Evolutionary conservation across 495 filamentous ascomycete species (phyloP).

Genomic region (Neurospora sp.): DNA sequence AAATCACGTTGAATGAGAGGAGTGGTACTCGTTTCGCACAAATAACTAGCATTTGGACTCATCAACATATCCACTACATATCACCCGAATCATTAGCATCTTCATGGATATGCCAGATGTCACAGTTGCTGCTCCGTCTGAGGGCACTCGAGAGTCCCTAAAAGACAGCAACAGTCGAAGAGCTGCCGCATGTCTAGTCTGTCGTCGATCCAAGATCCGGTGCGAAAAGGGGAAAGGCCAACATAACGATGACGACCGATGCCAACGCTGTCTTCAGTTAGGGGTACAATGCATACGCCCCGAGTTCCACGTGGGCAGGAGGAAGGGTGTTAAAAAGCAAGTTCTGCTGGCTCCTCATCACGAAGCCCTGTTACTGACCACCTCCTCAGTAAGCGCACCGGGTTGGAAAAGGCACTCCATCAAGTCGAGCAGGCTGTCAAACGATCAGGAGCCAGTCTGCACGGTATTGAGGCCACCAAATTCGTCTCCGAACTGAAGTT

Average conservation of each 20-base stretch:
- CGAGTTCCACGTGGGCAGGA: slow-evolving; percentile 57
- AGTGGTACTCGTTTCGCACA: slow-evolving; percentile 3
- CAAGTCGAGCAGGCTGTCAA: slow-evolving; percentile 65
- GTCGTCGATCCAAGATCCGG: slow-evolving; percentile 58
- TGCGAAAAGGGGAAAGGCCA: slow-evolving; percentile 43
- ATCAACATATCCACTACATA: neutral
- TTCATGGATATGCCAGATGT: slow-evolving; percentile 8
- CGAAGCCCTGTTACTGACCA: neutral
- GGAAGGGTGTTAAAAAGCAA: slow-evolving; percentile 69
- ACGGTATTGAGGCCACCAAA: slow-evolving; percentile 42
- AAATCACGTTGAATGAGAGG: neutral
- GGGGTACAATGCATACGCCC: slow-evolving; percentile 53
- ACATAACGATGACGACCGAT: slow-evolving; percentile 31
- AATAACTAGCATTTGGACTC: neutral
- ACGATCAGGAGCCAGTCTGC: slow-evolving; percentile 41
- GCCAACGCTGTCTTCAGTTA: slow-evolving; percentile 52
- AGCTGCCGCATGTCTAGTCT: slow-evolving; percentile 55
- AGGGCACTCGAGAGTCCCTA: slow-evolving; percentile 10
- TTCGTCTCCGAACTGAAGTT: slow-evolving; percentile 46
- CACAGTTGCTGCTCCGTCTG: slow-evolving; percentile 2
- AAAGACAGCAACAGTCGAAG: slow-evolving; percentile 20
- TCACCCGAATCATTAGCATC: neutral
- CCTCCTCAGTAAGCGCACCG: slow-evolving; percentile 53
- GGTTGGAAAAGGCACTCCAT: slow-evolving; percentile 61
- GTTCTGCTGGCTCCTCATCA: slow-evolving; percentile 12